phyloP scores from a whole-genome alignment of 2,329 filamentous ascomycete species.

The Aspergillus ochraceus region DNA sequence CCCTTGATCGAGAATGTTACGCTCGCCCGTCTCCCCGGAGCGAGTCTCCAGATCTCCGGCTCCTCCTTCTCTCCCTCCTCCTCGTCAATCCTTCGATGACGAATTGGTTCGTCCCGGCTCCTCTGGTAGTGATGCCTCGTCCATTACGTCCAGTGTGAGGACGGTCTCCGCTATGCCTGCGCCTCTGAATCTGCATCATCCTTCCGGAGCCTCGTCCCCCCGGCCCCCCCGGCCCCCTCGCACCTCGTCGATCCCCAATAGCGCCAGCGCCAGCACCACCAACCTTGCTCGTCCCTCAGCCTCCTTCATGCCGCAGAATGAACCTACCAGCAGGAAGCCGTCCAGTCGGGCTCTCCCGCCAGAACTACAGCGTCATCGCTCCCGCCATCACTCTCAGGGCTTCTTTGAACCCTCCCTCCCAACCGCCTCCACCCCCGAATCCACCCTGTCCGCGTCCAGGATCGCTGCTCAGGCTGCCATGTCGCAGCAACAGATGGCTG shows the following conservation, averaged over 20 bases:
- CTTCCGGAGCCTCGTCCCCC: constrained; percentile 17
- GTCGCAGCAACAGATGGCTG: constrained; percentile 45
- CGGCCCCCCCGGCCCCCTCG: constrained; percentile 29
- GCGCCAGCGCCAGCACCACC: constrained; percentile 35
- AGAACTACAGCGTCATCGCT: constrained; percentile 43
- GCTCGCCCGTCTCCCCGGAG: constrained; percentile 24
- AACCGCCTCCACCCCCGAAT: constrained; percentile 49
- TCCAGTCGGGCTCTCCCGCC: constrained; percentile 38
- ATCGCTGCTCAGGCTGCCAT: constrained; percentile 68
- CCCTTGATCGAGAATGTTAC: constrained; percentile 14
- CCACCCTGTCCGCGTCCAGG: constrained; percentile 57
- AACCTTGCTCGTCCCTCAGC: constrained; percentile 33
- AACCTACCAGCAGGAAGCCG: constrained; percentile 35
- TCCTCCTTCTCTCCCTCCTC: constrained; percentile 17
- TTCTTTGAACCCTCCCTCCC: constrained; percentile 67
- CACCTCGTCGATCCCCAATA: constrained; percentile 24
- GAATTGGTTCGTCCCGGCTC: constrained; percentile 40
- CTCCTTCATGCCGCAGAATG: constrained; percentile 40
- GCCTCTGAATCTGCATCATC: neutral
- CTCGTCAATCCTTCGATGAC: constrained; percentile 31
- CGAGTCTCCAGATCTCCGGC: constrained; percentile 20
- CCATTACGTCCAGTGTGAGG: constrained; percentile 44
- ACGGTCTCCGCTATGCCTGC: constrained; percentile 42
- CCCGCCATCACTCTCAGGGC: constrained; percentile 61
- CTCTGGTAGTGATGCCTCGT: constrained; percentile 50